These are phyloP conservation scores for Balansia obtecta DNA, from an alignment of 2,329 filamentous ascomycete species.

Conservation along the genomic window DNA sequence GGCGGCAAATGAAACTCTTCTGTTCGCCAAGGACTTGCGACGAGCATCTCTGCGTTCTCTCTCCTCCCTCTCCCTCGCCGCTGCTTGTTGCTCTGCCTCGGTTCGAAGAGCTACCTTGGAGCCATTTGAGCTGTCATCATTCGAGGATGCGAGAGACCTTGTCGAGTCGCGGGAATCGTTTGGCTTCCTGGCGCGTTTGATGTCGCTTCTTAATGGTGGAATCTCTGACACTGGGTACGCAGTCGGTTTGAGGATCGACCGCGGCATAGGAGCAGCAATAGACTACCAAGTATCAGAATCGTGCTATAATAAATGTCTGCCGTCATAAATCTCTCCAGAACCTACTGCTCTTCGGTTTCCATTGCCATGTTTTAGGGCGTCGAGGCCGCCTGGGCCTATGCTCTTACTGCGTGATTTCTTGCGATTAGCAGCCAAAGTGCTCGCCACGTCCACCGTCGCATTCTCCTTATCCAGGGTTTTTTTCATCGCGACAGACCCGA, in stretches of 20 bases:
- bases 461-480: slow-evolving; percentile 64
- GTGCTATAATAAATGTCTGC: no score
- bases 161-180: slow-evolving; percentile 5
- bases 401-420: slow-evolving; percentile 87
- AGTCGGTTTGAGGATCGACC: slow-evolving; percentile 73
- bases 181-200: background rate
- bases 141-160: slow-evolving; percentile 8
- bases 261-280: slow-evolving; percentile 39
- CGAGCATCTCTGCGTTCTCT: slow-evolving; percentile 73
- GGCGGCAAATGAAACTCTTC: slow-evolving; percentile 91
- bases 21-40: slow-evolving; percentile 83
- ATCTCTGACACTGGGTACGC: slow-evolving; percentile 55
- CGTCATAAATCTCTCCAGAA: slow-evolving; percentile 1
- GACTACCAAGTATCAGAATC: slow-evolving; percentile 29
- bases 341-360: slow-evolving; percentile 72
- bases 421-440: slow-evolving; percentile 36
- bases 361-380: slow-evolving; percentile 61
- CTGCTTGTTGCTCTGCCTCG: slow-evolving; percentile 59
- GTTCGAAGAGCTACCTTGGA: slow-evolving; percentile 54
- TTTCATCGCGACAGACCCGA: slow-evolving; percentile 41
- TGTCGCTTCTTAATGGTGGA: slow-evolving; percentile 43
- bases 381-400: slow-evolving; percentile 81
- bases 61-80: slow-evolving; percentile 57
- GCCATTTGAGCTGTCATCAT: slow-evolving; percentile 15
- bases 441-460: slow-evolving; percentile 52